These are phyloP conservation scores for Myxozyma mucilagina DNA, from an alignment of 805 yeast genomes.

Conservation along the genomic window DNA sequence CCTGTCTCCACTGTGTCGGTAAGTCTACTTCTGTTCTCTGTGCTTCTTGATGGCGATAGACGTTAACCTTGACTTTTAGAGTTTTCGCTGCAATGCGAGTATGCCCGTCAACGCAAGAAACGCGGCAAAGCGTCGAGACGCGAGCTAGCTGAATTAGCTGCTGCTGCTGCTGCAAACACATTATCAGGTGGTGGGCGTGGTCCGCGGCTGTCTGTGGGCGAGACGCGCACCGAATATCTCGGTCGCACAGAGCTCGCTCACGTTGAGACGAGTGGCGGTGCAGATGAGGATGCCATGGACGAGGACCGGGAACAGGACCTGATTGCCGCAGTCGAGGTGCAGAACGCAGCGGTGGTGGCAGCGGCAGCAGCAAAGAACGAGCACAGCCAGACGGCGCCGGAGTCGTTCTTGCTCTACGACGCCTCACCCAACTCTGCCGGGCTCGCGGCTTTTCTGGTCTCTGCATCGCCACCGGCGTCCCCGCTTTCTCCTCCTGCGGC, in stretches of 20 bases:
- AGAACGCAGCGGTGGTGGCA: constrained; percentile 1
- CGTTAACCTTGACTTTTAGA: constrained; percentile 23
- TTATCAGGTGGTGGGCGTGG: no score
- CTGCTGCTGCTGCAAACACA: constrained; percentile 13
- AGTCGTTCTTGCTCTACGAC: constrained; percentile 4
- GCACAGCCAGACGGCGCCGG: neutral
- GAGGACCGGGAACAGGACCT: neutral
- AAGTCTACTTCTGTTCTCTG: constrained; percentile 1
- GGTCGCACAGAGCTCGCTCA: no score
- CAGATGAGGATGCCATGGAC: no score
- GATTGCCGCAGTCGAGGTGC: no score
- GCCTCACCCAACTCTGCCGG: constrained; percentile 5
- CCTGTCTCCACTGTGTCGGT: constrained; percentile 48
- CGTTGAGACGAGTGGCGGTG: no score
- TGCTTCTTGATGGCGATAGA: neutral
- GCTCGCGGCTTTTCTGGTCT: constrained; percentile 6
- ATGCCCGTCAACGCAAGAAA: constrained; percentile 47
- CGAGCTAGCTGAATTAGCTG: constrained; percentile 12
- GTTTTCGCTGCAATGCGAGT: constrained; percentile 41
- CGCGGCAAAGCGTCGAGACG: constrained; percentile 41
- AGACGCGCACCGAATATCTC: no score
- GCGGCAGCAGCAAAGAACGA: neutral
- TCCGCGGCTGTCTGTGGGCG: no score
- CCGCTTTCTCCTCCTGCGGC: constrained; percentile 4
- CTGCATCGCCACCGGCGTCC: constrained; percentile 1